Percentiles rank a stretch among this genome's conserved stretches.
These are phyloP conservation scores for Apiospora rasikravindrae DNA, from an alignment of 2,329 filamentous ascomycete genomes.

Conservation along the genomic window DNA sequence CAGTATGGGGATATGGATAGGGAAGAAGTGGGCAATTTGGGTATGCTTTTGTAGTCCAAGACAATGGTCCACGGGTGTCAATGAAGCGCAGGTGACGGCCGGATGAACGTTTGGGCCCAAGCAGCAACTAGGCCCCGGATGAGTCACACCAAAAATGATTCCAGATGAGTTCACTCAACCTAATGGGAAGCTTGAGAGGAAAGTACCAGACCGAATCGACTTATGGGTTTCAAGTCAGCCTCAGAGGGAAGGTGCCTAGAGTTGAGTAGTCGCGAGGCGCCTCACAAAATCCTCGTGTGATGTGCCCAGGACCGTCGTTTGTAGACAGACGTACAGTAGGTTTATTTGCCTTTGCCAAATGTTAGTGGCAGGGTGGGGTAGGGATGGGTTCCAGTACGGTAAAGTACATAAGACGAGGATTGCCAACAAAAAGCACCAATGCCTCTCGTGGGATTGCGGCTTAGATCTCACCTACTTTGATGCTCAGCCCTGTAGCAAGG, in stretches of 20 bases:
- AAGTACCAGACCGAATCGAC: background rate
- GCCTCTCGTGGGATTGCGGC: background rate
- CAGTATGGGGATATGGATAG: background rate
- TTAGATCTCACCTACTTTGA: background rate
- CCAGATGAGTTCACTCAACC: background rate
- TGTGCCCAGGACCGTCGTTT: background rate
- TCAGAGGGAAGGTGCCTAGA: background rate
- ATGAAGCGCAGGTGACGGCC: background rate
- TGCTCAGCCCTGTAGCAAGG: background rate
- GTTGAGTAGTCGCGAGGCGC: background rate
- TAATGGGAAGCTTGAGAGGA: background rate
- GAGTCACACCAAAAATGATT: slow-evolving; percentile 16
- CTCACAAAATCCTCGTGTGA: background rate
- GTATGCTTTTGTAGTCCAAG: background rate
- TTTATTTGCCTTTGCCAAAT: slow-evolving; percentile 1
- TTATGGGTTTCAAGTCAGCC: background rate
- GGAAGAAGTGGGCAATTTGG: background rate
- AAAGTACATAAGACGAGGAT: background rate
- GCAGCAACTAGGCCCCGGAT: background rate
- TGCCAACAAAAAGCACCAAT: background rate
- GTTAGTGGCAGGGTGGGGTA: slow-evolving; percentile 4
- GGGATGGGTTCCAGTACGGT: background rate
- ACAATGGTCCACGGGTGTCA: background rate
- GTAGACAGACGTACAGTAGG: background rate
- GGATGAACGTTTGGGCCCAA: background rate